Conservation (phyloP, 257 asterid genomes). For the Solanum medicagineum region DNA sequence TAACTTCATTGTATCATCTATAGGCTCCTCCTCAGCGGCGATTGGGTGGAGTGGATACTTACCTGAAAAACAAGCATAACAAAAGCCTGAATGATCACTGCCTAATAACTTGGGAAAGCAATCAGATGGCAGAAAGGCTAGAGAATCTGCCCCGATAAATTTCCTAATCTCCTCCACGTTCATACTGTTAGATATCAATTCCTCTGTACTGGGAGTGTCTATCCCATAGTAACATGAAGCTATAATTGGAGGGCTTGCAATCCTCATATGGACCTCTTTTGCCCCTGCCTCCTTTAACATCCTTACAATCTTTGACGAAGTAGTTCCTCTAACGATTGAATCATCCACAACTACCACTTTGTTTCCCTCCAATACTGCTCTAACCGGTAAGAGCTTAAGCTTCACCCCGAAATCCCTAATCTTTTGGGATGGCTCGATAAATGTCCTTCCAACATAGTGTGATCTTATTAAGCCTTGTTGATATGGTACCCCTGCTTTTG, state of each 20-base stretch:
- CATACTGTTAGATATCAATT: conserved; percentile 73
- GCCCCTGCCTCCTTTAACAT: conserved; percentile 83
- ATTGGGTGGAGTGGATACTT: conserved; percentile 59
- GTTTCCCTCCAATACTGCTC: conserved; percentile 80
- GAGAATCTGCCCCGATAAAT: conserved; percentile 65
- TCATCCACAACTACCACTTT: conserved; percentile 94
- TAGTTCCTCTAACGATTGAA: conserved; percentile 89
- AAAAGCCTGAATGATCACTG: conserved; percentile 26
- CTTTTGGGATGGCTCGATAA: conserved; percentile 85
- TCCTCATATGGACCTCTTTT: conserved; percentile 87
- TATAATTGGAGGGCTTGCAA: conserved; percentile 81
- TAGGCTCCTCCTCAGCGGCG: conserved; percentile 42
- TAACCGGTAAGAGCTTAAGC: conserved; percentile 67
- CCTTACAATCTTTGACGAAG: conserved; percentile 79
- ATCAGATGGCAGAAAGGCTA: conserved; percentile 52
- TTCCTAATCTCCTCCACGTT: conserved; percentile 55
- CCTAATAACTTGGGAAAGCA: conserved; percentile 34
- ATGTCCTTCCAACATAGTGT: conserved; percentile 83
- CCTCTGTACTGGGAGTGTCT: conserved; percentile 65
- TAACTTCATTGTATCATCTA: conserved; percentile 28
- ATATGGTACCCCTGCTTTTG: conserved; percentile 69
- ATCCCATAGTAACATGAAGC: conserved; percentile 82
- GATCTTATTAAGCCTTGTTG: conserved; percentile 85
- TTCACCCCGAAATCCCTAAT: conserved; percentile 87
- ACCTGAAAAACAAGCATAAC: conserved; percentile 84